Evolutionary conservation across 371 early-diverging fungal genomes (phyloP), one percentile per base, ranked within the genome.

Genomic region (Mucor circinelloides): DNA sequence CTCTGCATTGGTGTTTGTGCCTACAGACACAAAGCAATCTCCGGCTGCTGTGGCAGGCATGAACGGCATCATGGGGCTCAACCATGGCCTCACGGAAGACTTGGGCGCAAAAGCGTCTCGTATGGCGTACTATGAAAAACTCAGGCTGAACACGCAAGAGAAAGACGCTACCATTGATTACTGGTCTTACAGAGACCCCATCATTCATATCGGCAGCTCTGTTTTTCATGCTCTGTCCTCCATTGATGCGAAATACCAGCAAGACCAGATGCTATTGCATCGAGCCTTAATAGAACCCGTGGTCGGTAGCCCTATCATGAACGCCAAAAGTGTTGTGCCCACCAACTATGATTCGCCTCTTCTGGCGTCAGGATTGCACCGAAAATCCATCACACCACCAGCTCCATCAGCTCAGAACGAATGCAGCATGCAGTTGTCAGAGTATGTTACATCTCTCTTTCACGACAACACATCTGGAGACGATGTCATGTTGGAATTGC

Each of bases 71-170:
- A 46, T 70, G 25, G 64, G 74, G 0, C 65, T 69, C 17, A 76
- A 81, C 25, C 71, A 67, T 36, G 81, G 81, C 0, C 40, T 68
- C 7, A 72, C 69, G 2, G 82, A 82, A 58, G 78, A 76, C 30
- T 60, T 82, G 44, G 80, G 76, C 3, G 65, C 77, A 5, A 74
- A 79, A 55, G 70, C 71, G 66, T 68, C 66, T 61, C 76, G 76
- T 2, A 62, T 66, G 63, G 61, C 70, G 2, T 82, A 79, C 71
- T 55, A 65, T 21, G 64, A 73, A 9, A n/a, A 23, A 7, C 27
- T 58, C 15, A 48, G 10, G 6, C 36, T 31, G 46, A 17, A 13
- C 27, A 21, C 42, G 21, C 55, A 44, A 6, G 31, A 27, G 5
- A 19, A 55, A 2, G 38, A 64, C 3, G 44, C 30, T 19, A 10